phyloP scores from a whole-genome alignment of 768 basidiomycete species.

The Hirschioporus abietinus region DNA sequence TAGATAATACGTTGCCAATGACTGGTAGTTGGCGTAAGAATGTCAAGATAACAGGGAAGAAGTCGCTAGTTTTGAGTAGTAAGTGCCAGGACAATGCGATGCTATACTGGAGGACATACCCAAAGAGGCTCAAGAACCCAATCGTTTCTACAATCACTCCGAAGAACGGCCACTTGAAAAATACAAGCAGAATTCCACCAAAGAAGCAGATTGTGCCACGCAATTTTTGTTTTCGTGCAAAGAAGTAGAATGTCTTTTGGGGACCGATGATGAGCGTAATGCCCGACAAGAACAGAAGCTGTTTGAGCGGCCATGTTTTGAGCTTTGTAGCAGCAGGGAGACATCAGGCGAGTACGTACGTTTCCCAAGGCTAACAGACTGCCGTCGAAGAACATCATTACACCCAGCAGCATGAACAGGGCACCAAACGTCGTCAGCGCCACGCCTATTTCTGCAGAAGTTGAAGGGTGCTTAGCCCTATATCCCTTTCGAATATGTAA shows the following conservation, averaged over 20 bases:
- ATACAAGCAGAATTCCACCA: conserved; percentile 88
- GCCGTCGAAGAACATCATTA: conserved; percentile 95
- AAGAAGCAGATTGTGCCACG: conserved; percentile 87
- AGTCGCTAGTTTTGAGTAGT: conserved; percentile 60
- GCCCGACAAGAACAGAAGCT: conserved; percentile 94
- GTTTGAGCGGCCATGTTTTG: background rate
- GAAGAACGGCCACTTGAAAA: conserved; percentile 91
- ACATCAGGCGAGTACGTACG: conserved; percentile 40
- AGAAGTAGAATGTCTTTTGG: conserved; percentile 97
- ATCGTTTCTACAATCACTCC: conserved; percentile 93
- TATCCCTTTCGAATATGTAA: background rate
- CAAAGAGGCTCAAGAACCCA: conserved; percentile 96
- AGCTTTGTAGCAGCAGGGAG: conserved; percentile 9
- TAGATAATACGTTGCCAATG: conserved; percentile 76
- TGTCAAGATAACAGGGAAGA: conserved; percentile 98
- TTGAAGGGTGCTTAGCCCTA: conserved; percentile 2
- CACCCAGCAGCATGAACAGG: conserved; percentile 93
- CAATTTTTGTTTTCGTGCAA: conserved; percentile 91
- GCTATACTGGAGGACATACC: conserved; percentile 49
- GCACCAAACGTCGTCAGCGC: conserved; percentile 93
- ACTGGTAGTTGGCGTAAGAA: conserved; percentile 93
- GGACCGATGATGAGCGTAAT: conserved; percentile 96
- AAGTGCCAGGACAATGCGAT: conserved; percentile 10
- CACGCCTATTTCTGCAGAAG: conserved; percentile 86
- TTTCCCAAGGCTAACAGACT: conserved; percentile 96